Conservation (phyloP, 768 basidiomycete genomes). For the Tulasnella calospora region DNA sequence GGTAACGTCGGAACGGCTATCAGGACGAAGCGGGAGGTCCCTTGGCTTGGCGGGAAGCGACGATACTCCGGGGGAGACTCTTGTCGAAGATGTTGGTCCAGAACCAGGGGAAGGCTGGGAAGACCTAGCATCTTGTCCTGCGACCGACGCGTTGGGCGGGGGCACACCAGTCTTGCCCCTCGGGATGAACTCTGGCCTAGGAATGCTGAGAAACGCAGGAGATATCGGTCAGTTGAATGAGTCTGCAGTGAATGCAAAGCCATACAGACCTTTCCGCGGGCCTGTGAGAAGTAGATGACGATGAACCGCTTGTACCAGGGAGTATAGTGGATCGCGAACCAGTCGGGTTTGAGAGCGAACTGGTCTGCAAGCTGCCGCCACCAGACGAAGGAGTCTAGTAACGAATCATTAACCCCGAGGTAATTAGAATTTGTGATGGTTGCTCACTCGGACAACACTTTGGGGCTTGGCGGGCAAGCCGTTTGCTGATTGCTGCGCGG, state of each 20-base stretch:
- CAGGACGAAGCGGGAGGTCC: not conserved
- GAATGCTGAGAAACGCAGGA: not conserved
- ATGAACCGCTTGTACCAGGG: not conserved
- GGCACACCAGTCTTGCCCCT: not conserved
- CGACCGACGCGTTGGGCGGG: not conserved
- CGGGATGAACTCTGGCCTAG: not conserved
- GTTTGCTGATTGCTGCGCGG: not conserved
- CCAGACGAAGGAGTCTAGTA: not conserved
- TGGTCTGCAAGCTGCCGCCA: not conserved
- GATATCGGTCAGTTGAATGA: not conserved
- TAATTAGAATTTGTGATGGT: not conserved
- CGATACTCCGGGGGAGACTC: not conserved
- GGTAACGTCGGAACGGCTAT: slow-evolving; percentile 12
- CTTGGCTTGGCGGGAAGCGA: not conserved
- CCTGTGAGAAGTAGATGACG: not conserved
- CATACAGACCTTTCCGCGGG: not conserved
- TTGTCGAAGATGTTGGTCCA: slow-evolving; percentile 4
- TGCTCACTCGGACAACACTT: not conserved
- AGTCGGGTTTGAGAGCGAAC: not conserved
- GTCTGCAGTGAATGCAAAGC: not conserved
- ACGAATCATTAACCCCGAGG: not conserved
- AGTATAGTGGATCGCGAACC: not conserved
- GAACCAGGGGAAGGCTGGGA: not conserved
- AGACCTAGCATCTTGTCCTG: not conserved
- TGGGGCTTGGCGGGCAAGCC: slow-evolving; percentile 12